Percentiles rank a stretch among this genome's conserved stretches.
These are phyloP conservation scores for Syncephalastrum monosporum DNA, from an alignment of 371 early-diverging fungal species.

Conservation along the genomic window DNA sequence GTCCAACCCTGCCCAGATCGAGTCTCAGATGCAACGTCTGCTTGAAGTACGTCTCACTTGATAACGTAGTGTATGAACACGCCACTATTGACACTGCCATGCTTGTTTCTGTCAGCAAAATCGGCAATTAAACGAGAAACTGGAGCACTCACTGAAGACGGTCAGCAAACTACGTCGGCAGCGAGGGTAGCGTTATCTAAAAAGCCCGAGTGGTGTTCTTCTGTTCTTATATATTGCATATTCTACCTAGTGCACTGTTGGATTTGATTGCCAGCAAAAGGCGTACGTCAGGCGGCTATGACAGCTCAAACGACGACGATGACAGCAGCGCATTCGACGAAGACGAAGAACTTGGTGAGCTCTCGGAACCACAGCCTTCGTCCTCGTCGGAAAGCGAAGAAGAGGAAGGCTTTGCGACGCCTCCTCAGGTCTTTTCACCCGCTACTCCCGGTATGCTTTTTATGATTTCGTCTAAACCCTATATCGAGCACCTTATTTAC, in stretches of 20 bases:
- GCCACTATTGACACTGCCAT: too few relatives aligned
- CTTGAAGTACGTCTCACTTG: too few relatives aligned
- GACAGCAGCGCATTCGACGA: conserved; percentile 18
- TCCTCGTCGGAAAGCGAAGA: conserved; percentile 7
- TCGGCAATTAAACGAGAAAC: conserved; percentile 11
- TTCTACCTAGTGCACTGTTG: conserved; percentile 6
- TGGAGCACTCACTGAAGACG: conserved; percentile 10
- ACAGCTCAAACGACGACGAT: conserved; percentile 13
- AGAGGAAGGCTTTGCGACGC: conserved; percentile 3
- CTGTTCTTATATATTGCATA: neutral
- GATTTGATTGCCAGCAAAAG: conserved; percentile 9
- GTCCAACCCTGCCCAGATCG: too few relatives aligned
- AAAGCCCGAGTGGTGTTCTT: neutral
- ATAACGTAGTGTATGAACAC: too few relatives aligned
- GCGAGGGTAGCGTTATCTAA: conserved; percentile 8
- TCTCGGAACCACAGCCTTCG: conserved; percentile 10
- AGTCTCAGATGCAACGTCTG: too few relatives aligned
- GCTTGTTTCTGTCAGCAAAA: conserved; percentile 3
- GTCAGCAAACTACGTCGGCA: conserved; percentile 14
- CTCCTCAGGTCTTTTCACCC: too few relatives aligned
- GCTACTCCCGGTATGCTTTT: neutral
- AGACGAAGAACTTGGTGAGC: conserved; percentile 14
- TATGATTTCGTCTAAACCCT: too few relatives aligned
- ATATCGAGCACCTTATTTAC: neutral
- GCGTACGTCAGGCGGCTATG: conserved; percentile 3